Evolutionary conservation across 2,329 filamentous ascomycete genomes (phyloP), one percentile per base, ranked within the genome.

Genomic region (Phaeoacremonium minimum): DNA sequence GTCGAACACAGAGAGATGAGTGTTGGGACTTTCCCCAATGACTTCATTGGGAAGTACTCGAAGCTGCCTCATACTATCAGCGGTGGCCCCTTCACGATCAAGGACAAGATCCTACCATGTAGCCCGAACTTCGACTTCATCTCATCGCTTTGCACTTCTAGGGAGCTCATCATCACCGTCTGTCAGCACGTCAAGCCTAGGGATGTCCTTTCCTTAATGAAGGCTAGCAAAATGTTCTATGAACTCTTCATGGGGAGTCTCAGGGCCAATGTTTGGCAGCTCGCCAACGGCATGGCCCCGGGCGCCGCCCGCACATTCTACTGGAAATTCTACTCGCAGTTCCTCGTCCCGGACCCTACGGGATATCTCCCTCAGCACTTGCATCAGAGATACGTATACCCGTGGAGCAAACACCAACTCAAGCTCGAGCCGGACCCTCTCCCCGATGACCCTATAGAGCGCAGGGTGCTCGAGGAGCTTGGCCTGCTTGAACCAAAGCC

Each of bases 151-250:
- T 64, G 61, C 37, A 57, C 57, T 32, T 63, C 63, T 44, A 55
- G 70, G 5, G 73, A 80, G 36, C 58, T 87, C 4, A 58, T 71
- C 30, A 61, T 80, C 32, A 61, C 72, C 33, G 49, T 86, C 7
- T 70, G 73, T 40, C 67, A 69, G 45, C 64, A 74, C 40, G n/a
- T n/a, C n/a, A n/a, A n/a, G n/a, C n/a, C n/a, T 1, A 51, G 61
- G 12, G 77, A 82, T 36, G 63, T 89, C 6, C 54, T 88, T 41
- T 71, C 64, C 30, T 67, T 89, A 20, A 87, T 85, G 63, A 65
- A 72, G 45, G 74, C 79, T 46, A 84, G 76, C 54, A 75, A 67
- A 37, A 65, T 72, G 22, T 83, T 86, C 51, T 73, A 87, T 51
- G 55, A 62, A 32, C 65, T 78, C 46, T 71, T 81, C 52, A 71